A percentile compares a stretch with the other conserved stretches of the same genome.
These are phyloP conservation scores for Boletus patriciae DNA, from an alignment of 768 basidiomycete genomes.

Conservation along the genomic window DNA sequence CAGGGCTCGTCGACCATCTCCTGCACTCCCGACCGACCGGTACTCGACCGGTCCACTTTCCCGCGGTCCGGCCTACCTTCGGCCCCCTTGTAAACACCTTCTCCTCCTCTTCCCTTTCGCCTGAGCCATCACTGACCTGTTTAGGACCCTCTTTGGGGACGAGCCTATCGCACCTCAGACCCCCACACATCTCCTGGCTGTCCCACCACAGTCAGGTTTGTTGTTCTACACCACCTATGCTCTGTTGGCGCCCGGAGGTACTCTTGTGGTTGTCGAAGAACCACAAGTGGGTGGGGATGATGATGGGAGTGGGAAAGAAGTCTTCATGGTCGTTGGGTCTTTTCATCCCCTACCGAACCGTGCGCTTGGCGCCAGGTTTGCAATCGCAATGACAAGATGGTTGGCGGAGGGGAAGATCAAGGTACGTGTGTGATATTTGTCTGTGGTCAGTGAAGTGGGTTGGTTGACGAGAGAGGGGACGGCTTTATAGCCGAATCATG, in stretches of 20 bases:
- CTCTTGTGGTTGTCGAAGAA: slow-evolving; percentile 12
- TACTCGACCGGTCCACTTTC: no score
- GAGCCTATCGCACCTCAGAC: no score
- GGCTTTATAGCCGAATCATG: slow-evolving; percentile 34
- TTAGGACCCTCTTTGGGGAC: no score
- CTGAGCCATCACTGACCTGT: no score
- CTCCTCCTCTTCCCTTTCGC: no score
- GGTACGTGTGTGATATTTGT: slow-evolving; percentile 7
- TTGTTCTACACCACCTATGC: slow-evolving; percentile 29
- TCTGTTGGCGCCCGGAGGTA: slow-evolving; percentile 32
- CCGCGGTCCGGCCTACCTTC: no score
- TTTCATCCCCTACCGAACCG: slow-evolving; percentile 3
- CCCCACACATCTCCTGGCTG: no score
- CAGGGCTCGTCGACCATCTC: no score
- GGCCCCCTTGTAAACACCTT: no score
- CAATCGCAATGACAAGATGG: slow-evolving; percentile 11
- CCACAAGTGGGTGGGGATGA: not conserved
- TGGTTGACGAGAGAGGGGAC: not conserved
- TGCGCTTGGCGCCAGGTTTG: slow-evolving; percentile 10
- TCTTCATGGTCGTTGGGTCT: not conserved
- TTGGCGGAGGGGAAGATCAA: slow-evolving; percentile 16
- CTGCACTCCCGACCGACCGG: no score
- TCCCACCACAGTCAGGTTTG: no score
- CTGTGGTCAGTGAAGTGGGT: not conserved
- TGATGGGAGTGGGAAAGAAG: not conserved